These are phyloP conservation scores for Penicillium canariense DNA, from an alignment of 495 filamentous ascomycete genomes.

Conservation along the genomic window DNA sequence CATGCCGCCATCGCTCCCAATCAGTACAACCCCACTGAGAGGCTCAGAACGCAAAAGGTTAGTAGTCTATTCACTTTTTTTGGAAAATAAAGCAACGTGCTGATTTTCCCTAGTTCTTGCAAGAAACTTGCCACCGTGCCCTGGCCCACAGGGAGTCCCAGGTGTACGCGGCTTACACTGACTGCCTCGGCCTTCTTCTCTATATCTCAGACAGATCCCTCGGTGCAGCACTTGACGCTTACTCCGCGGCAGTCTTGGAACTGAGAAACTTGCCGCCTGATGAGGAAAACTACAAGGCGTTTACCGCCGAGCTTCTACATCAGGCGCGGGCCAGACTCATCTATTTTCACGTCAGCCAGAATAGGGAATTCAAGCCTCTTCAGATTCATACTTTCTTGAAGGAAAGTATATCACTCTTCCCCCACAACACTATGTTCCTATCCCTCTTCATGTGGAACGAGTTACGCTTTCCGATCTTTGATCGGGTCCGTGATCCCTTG, in stretches of 20 bases:
- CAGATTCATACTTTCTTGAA: constrained; percentile 58
- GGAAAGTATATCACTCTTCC: constrained; percentile 60
- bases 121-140: constrained; percentile 54
- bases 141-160: constrained; percentile 46
- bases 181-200: constrained; percentile 59
- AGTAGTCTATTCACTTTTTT: constrained; percentile 14
- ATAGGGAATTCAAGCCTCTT: constrained; percentile 59
- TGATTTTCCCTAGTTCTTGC: constrained; percentile 47
- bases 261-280: constrained; percentile 35
- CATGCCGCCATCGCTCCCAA: constrained; percentile 9
- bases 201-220: constrained; percentile 54
- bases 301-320: constrained; percentile 54
- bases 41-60: constrained; percentile 55
- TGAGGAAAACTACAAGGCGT: constrained; percentile 31
- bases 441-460: constrained; percentile 70
- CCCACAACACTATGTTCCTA: constrained; percentile 76
- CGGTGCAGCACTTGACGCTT: constrained; percentile 44
- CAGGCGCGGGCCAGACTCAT: constrained; percentile 68
- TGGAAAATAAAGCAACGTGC: background rate
- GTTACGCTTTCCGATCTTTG: constrained; percentile 63
- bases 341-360: constrained; percentile 58
- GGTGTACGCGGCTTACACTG: constrained; percentile 52
- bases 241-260: constrained; percentile 44
- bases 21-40: constrained; percentile 35
- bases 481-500: constrained; percentile 61